Evolutionary conservation across 2,329 filamentous ascomycete species (phyloP).

Genomic region (Ophiostoma populinum): DNA sequence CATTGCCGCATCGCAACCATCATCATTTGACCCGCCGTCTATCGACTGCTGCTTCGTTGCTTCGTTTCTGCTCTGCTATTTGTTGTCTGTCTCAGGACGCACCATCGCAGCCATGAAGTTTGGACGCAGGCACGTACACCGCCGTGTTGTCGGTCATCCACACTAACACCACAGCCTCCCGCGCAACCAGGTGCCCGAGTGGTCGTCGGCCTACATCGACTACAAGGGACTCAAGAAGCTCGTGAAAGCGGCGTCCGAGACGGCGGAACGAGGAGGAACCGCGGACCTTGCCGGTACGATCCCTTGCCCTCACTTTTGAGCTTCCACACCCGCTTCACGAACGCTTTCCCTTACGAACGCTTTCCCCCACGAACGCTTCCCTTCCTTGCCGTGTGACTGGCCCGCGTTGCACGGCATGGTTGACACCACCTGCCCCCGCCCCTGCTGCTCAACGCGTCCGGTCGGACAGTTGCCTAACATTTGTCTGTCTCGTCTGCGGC

Average conservation of each 20-base stretch:
- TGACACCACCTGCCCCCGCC: background rate
- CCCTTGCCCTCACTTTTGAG: conserved; percentile 9
- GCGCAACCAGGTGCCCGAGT: conserved; percentile 74
- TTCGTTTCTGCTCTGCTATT: no score
- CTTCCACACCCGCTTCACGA: background rate
- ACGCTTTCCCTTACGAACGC: no score
- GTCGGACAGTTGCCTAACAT: conserved; percentile 20
- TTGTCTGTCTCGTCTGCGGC: conserved; percentile 9
- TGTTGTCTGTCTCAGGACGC: no score
- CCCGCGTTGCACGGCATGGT: background rate
- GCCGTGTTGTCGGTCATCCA: background rate
- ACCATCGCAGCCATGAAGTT: conserved; percentile 20
- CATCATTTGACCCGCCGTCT: no score
- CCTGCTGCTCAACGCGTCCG: conserved; percentile 11
- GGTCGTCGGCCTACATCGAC: conserved; percentile 70
- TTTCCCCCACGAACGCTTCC: no score
- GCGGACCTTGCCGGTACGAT: conserved; percentile 79
- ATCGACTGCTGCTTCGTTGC: no score
- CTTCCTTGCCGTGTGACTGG: background rate
- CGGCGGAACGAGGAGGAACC: conserved; percentile 49
- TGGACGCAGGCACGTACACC: conserved; percentile 17
- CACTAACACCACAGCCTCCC: conserved; percentile 29
- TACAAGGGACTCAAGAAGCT: conserved; percentile 91
- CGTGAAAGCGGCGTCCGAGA: conserved; percentile 61
- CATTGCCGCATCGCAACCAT: no score